Base-by-base conservation (phyloP, 139 green algal genomes). In the Micromonas pusilla region DNA sequence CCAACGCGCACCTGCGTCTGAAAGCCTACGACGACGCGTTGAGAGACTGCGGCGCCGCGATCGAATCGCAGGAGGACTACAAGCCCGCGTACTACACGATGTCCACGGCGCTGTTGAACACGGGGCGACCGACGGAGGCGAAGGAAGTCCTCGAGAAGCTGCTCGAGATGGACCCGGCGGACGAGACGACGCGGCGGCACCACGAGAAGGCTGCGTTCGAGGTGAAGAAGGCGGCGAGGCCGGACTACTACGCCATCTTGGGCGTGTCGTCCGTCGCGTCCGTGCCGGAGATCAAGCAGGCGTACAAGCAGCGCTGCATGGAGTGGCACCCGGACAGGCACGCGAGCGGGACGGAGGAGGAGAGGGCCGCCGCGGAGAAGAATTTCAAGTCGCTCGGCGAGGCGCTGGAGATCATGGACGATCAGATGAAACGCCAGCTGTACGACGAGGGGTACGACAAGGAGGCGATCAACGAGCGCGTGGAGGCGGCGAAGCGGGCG, bases 171-270 rank as follows among this genome's bases (percentile, higher is more conserved):
- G n/a, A 67, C 26, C 37, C 38, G 26, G 71, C 30, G 13, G 71
- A 77, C 5, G 31, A 33, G 38, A 25, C 25, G 16, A 32, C 25
- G 1, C 26, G 36, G 2, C 21, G 30, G 2, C 1, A 25, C 26
- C 45, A 45, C 45, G 71, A 77, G 52, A 77, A 65, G 36, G 45
- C 39, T 21, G 23, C 25, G 13, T 77, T 77, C 32, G 39, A 79
- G 6, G 52, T 79, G 19, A 53, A 26, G 2, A 79, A 72, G 54
- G 1, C 31, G 25, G 52, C 74, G 34, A 1, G 73, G 34, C 60
- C 54, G 26, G 62, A 79, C 33, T 79, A 79, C 36, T 79, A 79
- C 73, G 32, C 54, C n/a, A 71, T 82, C n/a, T 60, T 82, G 23
- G 77, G 77, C 2, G 52, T 70, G 16, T 71, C 77, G 36, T 32